These are phyloP conservation scores for Dendrobium huoshanense DNA, from an alignment of 106 monocot species.

Conservation along the genomic window DNA sequence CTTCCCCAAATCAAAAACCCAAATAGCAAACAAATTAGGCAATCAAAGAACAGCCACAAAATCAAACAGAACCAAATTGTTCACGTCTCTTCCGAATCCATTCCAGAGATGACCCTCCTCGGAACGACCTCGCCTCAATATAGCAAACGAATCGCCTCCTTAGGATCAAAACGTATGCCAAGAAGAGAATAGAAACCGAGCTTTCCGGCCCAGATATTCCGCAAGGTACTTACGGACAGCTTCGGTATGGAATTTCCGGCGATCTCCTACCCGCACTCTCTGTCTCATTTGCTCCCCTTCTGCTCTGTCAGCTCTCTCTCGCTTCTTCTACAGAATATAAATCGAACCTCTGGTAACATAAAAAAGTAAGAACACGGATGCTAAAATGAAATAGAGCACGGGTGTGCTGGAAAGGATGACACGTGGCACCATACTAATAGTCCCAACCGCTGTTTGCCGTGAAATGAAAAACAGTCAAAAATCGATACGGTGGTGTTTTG, in stretches of 20 bases:
- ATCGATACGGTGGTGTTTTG: too few relatives aligned
- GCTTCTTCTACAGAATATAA: background rate
- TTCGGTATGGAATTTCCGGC: background rate
- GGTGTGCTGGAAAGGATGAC: background rate
- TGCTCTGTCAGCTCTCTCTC: background rate
- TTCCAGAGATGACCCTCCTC: background rate
- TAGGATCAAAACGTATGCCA: background rate
- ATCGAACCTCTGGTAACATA: background rate
- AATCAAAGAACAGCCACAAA: background rate
- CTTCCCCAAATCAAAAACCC: slow-evolving; percentile 9
- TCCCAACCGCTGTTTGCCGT: background rate
- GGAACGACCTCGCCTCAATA: background rate
- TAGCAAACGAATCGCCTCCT: background rate
- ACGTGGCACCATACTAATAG: background rate
- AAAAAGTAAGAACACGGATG: background rate
- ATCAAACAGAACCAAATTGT: background rate
- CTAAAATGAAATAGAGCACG: background rate
- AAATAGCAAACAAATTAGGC: background rate
- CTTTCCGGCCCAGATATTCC: background rate
- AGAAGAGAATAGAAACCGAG: background rate
- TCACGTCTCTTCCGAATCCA: slow-evolving; percentile 6
- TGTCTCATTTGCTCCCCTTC: background rate
- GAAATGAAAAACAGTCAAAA: background rate
- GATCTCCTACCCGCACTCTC: background rate
- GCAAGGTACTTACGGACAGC: background rate